These are phyloP conservation scores for Arachis stenosperma DNA, from an alignment of 306 rosid genomes.

Conservation along the genomic window DNA sequence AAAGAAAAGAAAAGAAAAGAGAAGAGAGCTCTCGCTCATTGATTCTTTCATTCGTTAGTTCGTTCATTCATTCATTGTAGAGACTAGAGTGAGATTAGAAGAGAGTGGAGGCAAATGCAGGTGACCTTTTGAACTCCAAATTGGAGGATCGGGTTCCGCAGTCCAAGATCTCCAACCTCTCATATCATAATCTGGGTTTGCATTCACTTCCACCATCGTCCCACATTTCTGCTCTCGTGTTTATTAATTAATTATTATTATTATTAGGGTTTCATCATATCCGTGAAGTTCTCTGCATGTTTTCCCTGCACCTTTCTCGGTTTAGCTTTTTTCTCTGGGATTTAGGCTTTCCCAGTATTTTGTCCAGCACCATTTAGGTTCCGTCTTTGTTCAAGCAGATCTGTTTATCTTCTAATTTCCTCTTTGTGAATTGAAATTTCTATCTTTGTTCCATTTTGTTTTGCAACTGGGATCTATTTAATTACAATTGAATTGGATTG, in stretches of 20 bases:
- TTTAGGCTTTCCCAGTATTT: conserved; percentile 47
- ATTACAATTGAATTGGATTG: conserved; percentile 25
- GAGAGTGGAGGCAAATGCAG: conserved; percentile 59
- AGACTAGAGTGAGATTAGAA: conserved; percentile 25
- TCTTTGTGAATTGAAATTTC: conserved; percentile 49
- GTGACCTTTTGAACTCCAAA: conserved; percentile 51
- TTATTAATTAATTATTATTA: neutral
- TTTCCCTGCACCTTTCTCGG: conserved; percentile 40
- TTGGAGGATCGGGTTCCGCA: conserved; percentile 64
- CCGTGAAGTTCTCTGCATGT: neutral
- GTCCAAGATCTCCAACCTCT: conserved; percentile 66
- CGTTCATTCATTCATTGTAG: conserved; percentile 40
- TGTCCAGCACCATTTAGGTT: conserved; percentile 48
- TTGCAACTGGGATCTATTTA: conserved; percentile 61
- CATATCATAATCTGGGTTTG: conserved; percentile 41
- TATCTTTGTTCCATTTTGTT: conserved; percentile 29
- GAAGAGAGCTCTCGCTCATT: conserved; percentile 37
- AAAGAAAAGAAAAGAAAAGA: neutral
- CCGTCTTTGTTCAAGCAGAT: conserved; percentile 66
- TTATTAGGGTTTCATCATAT: conserved; percentile 35
- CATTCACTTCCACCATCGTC: conserved; percentile 53
- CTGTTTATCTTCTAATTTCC: conserved; percentile 50
- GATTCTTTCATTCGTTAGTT: conserved; percentile 5
- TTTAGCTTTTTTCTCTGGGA: conserved; percentile 49
- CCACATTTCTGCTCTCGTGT: conserved; percentile 44